Conservation (phyloP, 148 eudicot species). For the Silene conica region DNA sequence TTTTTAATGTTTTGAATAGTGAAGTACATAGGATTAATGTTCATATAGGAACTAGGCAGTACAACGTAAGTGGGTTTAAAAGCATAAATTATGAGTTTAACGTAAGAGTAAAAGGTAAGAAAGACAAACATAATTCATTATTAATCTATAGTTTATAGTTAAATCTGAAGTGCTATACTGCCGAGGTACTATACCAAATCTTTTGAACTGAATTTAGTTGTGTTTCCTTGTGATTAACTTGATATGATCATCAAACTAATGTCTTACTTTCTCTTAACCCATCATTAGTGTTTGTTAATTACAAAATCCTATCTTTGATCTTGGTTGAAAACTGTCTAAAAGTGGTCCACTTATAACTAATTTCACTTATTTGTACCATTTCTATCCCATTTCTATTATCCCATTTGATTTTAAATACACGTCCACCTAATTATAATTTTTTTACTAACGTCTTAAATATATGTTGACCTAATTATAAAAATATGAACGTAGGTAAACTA, state of each 20-base stretch:
- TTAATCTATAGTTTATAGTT: too few relatives aligned
- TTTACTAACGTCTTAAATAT: too few relatives aligned
- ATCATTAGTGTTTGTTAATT: neutral
- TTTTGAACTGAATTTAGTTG: neutral
- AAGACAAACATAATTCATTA: too few relatives aligned
- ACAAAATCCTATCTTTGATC: neutral
- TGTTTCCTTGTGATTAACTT: neutral
- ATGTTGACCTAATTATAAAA: too few relatives aligned
- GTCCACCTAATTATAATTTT: too few relatives aligned
- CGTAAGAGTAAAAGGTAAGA: conserved; percentile 15
- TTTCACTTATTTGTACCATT: neutral
- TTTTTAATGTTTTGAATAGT: neutral
- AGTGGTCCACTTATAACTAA: conserved; percentile 12
- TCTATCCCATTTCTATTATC: too few relatives aligned
- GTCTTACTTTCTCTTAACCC: neutral
- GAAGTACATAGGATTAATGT: neutral
- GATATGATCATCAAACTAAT: neutral
- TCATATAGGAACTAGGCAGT: neutral
- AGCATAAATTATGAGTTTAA: neutral
- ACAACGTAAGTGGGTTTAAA: conserved; percentile 4
- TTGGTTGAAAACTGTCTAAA: neutral
- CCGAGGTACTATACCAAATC: neutral
- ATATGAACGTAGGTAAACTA: too few relatives aligned
- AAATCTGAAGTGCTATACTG: neutral
- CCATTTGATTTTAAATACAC: too few relatives aligned